Evolutionary conservation across 169 alveolate genomes (phyloP), one percentile per base, ranked within the genome.

Genomic region (Plasmodium yoelii): DNA sequence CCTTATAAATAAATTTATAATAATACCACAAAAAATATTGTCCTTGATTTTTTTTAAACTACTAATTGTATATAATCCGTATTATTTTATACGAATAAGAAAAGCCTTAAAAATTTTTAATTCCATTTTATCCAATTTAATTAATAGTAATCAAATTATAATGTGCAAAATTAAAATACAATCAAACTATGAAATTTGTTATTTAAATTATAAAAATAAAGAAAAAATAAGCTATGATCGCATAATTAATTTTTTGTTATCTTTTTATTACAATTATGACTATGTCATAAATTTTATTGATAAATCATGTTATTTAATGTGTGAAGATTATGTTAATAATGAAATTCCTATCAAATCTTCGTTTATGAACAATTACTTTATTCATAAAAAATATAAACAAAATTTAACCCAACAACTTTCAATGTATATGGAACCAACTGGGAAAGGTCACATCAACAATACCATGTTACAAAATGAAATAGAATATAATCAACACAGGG

Each of bases 81-180:
- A 80, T 61, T 80, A 80, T 55, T 80, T 67, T 67, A 67, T 67
- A 56, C 90, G 68, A 67, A 67, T 80, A 34, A 80, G 69, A 80
- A 80, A 80, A 71, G 90, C 90, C 10, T 34, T 80, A 60, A 65
- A 56, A 15, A 49, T 80, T 42, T 80, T 80, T 59, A 80, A 80
- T 49, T 51, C 71, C 2, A 67, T 80, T 18, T 51, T 80, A 34
- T 65, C 70, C 13, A 56, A 53, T 49, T 34, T 80, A 65, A 80
- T 61, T 67, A 55, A 60, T 18, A 80, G 24, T 12, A 80, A 80
- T 2, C 53, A 64, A 55, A 68, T 80, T 19, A 67, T 64, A 12
- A 80, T 80, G 90, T 80, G 90, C 28, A 80, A 80, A 65, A 80
- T 80, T 51, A 80, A 80, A 80, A 67, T 80, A 10, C 80, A 67